Percentiles rank a stretch among this genome's conserved stretches.
Conservation (phyloP, 352 stramenopile species). For the Elongisporangium senticosum region DNA sequence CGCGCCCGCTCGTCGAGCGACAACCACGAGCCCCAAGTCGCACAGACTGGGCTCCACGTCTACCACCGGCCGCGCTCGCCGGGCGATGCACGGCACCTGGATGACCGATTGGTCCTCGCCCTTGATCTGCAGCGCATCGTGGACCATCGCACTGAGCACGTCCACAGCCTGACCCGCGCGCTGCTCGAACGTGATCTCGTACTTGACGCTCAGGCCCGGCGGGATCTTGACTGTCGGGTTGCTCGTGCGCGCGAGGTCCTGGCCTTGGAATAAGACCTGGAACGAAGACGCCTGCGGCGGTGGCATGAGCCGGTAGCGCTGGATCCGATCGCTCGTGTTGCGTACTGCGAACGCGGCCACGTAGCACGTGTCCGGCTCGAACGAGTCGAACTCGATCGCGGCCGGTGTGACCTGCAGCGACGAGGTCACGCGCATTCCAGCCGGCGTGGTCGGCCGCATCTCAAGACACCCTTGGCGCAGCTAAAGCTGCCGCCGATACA, state of each 20-base stretch:
- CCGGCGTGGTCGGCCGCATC: slow-evolving; percentile 14
- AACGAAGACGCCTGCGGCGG: slow-evolving; percentile 52
- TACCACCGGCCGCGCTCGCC: slow-evolving; percentile 44
- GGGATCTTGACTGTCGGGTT: slow-evolving; percentile 68
- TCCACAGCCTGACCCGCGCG: background rate
- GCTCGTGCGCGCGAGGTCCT: slow-evolving; percentile 53
- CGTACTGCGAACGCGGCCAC: slow-evolving; percentile 51
- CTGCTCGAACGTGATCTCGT: slow-evolving; percentile 60
- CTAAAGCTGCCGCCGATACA: too few relatives aligned
- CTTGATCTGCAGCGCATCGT: slow-evolving; percentile 55
- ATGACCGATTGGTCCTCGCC: slow-evolving; percentile 53
- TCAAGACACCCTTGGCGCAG: too few relatives aligned
- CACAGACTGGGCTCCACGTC: slow-evolving; percentile 46
- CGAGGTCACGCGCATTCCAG: slow-evolving; percentile 15
- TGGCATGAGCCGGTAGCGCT: slow-evolving; percentile 58
- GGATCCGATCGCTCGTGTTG: slow-evolving; percentile 56
- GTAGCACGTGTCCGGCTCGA: slow-evolving; percentile 61
- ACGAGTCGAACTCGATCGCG: slow-evolving; percentile 55
- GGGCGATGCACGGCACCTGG: slow-evolving; percentile 56
- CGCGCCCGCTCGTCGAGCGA: slow-evolving; percentile 43
- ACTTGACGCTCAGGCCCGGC: slow-evolving; percentile 46
- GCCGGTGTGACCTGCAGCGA: slow-evolving; percentile 59
- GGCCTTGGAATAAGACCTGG: slow-evolving; percentile 33
- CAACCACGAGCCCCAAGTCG: slow-evolving; percentile 63
- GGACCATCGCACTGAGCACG: slow-evolving; percentile 29